These are phyloP conservation scores for Colletotrichum trifolii DNA, from an alignment of 2,329 filamentous ascomycete genomes.

Conservation along the genomic window DNA sequence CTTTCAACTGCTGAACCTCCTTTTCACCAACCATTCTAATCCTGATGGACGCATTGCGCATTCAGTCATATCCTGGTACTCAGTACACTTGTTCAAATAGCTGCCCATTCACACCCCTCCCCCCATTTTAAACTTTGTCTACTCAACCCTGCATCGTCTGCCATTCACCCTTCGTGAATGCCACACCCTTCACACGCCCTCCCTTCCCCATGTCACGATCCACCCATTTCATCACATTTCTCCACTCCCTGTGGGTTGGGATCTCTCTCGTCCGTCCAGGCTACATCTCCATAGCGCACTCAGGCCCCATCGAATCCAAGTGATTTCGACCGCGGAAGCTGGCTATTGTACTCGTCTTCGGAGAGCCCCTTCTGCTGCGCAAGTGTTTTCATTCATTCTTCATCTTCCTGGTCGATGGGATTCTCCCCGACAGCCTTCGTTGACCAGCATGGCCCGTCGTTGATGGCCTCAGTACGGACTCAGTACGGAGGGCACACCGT, in stretches of 20 bases:
- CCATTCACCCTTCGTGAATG: conserved; percentile 6
- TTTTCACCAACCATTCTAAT: background rate
- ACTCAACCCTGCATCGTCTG: conserved; percentile 2
- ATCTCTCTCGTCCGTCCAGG: conserved; percentile 28
- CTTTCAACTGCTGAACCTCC: conserved; percentile 24
- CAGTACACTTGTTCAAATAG: no score
- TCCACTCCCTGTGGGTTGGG: conserved; percentile 32
- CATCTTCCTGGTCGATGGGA: background rate
- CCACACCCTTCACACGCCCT: conserved; percentile 27
- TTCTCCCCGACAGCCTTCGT: background rate
- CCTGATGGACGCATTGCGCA: no score
- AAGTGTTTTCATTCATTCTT: background rate
- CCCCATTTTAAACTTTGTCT: background rate
- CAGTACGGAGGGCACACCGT: no score
- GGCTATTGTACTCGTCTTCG: conserved; percentile 12
- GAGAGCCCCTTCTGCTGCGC: no score
- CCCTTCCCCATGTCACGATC: conserved; percentile 31
- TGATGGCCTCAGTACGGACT: background rate
- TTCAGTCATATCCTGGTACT: no score
- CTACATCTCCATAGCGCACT: conserved; percentile 27
- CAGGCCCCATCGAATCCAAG: conserved; percentile 15
- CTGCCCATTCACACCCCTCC: conserved; percentile 9
- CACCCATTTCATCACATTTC: conserved; percentile 26
- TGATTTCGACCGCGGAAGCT: conserved; percentile 13
- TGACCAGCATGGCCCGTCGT: conserved; percentile 1